phyloP scores from a whole-genome alignment of 768 basidiomycete genomes.

The Coprinellus aureogranulatus region DNA sequence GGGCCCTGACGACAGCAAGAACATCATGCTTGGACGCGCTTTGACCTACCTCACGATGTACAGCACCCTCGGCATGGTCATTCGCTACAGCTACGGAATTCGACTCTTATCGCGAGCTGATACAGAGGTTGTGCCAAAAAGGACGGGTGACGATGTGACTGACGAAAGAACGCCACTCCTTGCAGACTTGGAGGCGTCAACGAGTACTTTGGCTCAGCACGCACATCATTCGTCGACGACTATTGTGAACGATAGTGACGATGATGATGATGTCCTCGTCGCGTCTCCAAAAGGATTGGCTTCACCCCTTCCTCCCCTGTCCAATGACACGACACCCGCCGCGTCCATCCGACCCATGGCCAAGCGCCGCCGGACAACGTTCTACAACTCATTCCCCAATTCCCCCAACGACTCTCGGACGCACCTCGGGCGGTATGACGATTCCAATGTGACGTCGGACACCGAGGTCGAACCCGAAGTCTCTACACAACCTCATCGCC shows the following conservation, averaged over 20 bases:
- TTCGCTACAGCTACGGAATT: constrained; percentile 95
- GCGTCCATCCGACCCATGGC: constrained; percentile 14
- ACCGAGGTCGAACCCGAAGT: constrained; percentile 24
- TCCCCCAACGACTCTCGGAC: constrained; percentile 43
- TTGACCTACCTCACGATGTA: constrained; percentile 89
- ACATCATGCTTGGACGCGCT: constrained; percentile 90
- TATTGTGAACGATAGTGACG: constrained; percentile 6
- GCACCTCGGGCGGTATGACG: constrained; percentile 29
- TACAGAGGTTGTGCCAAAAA: constrained; percentile 21
- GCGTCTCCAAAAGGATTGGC: constrained; percentile 4
- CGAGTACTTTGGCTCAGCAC: constrained; percentile 7
- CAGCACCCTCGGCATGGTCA: constrained; percentile 94
- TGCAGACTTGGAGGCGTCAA: constrained; percentile 12
- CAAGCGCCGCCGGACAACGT: constrained; percentile 33
- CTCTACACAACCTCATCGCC: neutral
- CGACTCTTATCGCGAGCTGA: constrained; percentile 74
- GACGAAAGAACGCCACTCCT: constrained; percentile 40
- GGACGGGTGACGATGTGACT: neutral
- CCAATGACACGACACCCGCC: neutral
- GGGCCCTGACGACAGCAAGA: constrained; percentile 73
- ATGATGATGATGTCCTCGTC: constrained; percentile 4
- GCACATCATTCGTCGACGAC: constrained; percentile 13
- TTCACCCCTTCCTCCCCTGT: constrained; percentile 2
- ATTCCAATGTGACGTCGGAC: constrained; percentile 16
- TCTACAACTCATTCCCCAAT: constrained; percentile 69